Conservation (phyloP, 2,329 filamentous ascomycete species). For the Ophidiomyces ophidiicola region DNA sequence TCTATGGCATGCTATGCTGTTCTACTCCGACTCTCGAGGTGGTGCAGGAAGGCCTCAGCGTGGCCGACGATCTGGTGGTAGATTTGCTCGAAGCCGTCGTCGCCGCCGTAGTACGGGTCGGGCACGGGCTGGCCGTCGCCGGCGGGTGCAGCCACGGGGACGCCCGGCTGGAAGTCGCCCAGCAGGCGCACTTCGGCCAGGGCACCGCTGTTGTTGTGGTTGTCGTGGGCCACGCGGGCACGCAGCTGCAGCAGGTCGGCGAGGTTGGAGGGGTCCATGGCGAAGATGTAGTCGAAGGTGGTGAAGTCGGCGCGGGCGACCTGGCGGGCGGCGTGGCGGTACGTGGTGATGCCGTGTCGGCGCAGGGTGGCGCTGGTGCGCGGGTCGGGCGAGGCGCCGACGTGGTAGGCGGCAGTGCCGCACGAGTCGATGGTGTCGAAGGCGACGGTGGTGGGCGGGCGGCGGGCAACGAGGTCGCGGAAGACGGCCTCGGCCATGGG, state of each 20-base stretch:
- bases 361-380: constrained; percentile 71
- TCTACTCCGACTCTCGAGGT: constrained; percentile 30
- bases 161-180: constrained; percentile 60
- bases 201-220: constrained; percentile 33
- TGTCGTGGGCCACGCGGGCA: constrained; percentile 37
- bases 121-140: constrained; percentile 55
- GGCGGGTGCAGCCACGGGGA: constrained; percentile 29
- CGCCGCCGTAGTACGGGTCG: constrained; percentile 89
- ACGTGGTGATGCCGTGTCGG: constrained; percentile 62
- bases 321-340: constrained; percentile 64
- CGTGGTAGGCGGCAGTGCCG: constrained; percentile 81
- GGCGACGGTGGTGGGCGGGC: constrained; percentile 45
- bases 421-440: constrained; percentile 70
- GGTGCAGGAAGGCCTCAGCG: constrained; percentile 60
- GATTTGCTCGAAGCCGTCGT: constrained; percentile 68
- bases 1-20: not conserved
- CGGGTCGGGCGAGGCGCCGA: constrained; percentile 61
- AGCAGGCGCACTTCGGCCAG: constrained; percentile 60
- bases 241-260: constrained; percentile 53
- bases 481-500: constrained; percentile 97
- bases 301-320: constrained; percentile 62
- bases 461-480: constrained; percentile 52
- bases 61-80: constrained; percentile 74
- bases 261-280: constrained; percentile 82
- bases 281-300: constrained; percentile 83